Base-by-base conservation (phyloP, 768 basidiomycete genomes). In the Naganishia friedmannii region DNA sequence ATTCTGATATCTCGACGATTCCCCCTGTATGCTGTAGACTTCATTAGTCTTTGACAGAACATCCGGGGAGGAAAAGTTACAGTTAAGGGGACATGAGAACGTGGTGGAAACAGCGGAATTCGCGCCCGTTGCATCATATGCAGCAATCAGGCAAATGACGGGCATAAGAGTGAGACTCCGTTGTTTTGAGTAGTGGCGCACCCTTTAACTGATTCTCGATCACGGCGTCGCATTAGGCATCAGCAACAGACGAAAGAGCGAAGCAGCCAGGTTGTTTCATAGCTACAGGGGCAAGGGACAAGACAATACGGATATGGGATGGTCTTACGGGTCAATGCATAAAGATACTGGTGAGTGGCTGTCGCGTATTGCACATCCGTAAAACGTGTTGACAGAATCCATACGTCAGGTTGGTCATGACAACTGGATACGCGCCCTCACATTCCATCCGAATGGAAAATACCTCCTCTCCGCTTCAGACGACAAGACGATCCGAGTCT, bases 251-350 rank as follows among this genome's bases (percentile, higher is more conserved):
- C 84, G 75, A 74, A 2, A 74, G 77, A 26, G 73, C 77, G 2
- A 83, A 83, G 67, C 67, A 74, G 19, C 77, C 81, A n/a, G 82
- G 82, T 17, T 76, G 83, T 29, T 93, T 88, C 77, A 84, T 90
- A 9, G 88, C 88, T 12, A 93, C 91, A 17, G 92, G 91, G 2
- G 89, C 90, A 37, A 85, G 93, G 80, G 93, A 97, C 83, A 95
- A 92, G 84, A 88, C 87, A 5, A 91, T 96, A 83, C 91, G 89
- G 76, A 80, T 97, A 21, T 97, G 93, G 93, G 93, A 96, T 76
- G 85, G 87, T 0, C 85, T 88, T 71, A 88, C 87, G 54, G 71
- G 94, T 5, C 91, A 91, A 79, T 85, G 90, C 79, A 80, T 93
- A 53, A 85, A 88, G 79, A 90, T 86, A 71, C 85, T 94, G 68